These are phyloP conservation scores for Cryptococcus sp. DNA, from an alignment of 1,284 basidiomycete genomes.

Conservation along the genomic window DNA sequence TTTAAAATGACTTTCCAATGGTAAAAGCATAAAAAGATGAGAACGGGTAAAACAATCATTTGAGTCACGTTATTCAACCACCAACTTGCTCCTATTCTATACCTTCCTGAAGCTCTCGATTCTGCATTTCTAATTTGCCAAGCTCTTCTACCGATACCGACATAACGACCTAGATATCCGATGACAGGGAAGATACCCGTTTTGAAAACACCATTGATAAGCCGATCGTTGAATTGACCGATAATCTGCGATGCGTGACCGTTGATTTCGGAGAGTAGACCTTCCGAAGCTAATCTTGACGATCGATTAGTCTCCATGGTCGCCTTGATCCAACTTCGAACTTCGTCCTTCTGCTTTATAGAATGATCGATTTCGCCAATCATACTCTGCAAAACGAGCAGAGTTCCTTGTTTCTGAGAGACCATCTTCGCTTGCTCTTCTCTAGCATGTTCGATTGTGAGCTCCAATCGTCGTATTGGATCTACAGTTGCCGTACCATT, in stretches of 20 bases:
- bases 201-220: background rate
- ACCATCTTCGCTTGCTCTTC: background rate
- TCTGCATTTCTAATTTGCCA: too few relatives aligned
- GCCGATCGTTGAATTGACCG: slow-evolving; percentile 3
- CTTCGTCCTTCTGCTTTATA: slow-evolving; percentile 25
- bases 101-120: too few relatives aligned
- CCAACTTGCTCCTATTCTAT: too few relatives aligned
- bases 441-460: slow-evolving; percentile 12
- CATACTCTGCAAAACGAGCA: slow-evolving; percentile 14
- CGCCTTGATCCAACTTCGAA: slow-evolving; percentile 21
- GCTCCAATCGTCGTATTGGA: slow-evolving; percentile 24
- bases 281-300: slow-evolving; percentile 2
- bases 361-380: slow-evolving; percentile 16
- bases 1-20: too few relatives aligned
- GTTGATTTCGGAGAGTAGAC: slow-evolving; percentile 3
- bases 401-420: slow-evolving; percentile 1
- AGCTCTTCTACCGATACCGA: too few relatives aligned
- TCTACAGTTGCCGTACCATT: slow-evolving; percentile 18
- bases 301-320: slow-evolving; percentile 12
- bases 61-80: too few relatives aligned
- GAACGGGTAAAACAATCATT: too few relatives aligned
- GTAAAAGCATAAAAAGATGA: too few relatives aligned
- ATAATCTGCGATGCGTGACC: slow-evolving; percentile 1
- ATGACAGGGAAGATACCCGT: background rate
- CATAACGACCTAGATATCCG: background rate